These are phyloP conservation scores for Solanum hybrid DNA, from an alignment of 305 asterid species.

Conservation along the genomic window DNA sequence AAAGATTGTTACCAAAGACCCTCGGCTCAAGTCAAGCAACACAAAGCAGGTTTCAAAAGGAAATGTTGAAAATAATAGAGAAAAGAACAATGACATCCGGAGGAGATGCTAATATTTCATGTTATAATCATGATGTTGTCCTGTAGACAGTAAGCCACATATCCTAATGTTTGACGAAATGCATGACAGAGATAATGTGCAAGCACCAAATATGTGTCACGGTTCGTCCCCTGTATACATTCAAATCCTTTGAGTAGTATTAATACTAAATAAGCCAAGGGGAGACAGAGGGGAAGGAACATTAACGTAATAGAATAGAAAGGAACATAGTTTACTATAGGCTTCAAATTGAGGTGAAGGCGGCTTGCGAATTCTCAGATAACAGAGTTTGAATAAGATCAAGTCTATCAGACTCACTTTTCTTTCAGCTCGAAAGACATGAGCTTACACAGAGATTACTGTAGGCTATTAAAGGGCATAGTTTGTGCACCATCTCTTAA, in stretches of 20 bases:
- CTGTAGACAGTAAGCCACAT: neutral
- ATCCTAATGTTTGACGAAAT: neutral
- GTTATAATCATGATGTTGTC: neutral
- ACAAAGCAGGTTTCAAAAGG: neutral
- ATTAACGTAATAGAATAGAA: neutral
- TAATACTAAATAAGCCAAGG: neutral
- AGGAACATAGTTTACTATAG: neutral
- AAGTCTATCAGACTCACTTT: neutral
- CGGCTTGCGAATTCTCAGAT: neutral
- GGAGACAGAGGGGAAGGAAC: neutral
- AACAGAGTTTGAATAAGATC: neutral
- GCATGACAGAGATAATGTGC: neutral
- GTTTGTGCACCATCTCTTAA: neutral
- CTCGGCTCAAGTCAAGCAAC: neutral
- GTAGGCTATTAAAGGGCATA: neutral
- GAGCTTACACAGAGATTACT: neutral
- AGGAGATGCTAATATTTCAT: neutral
- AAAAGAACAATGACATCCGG: neutral
- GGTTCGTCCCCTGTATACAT: neutral
- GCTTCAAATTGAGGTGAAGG: neutral
- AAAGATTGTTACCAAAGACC: neutral
- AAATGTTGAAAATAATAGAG: neutral
- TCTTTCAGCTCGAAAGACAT: neutral
- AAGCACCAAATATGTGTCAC: neutral
- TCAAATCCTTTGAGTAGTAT: neutral